A percentile compares a stretch with the other conserved stretches of the same genome.
phyloP scores from a whole-genome alignment of 176 grass and related monocot species.

The Cenchrus fungigraminus region DNA sequence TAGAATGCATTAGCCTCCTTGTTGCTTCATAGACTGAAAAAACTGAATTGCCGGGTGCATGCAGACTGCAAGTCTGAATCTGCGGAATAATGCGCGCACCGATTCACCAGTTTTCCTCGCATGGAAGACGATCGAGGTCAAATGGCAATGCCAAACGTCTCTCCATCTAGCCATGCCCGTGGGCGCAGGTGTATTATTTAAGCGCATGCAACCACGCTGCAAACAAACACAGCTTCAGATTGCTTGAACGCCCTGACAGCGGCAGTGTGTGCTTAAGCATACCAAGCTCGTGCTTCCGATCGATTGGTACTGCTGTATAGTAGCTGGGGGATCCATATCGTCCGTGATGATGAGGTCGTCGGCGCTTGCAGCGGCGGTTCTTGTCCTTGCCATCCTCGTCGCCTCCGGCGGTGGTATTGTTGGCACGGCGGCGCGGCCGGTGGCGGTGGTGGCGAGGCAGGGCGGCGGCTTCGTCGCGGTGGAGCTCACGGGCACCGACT shows the following conservation, averaged over 20 bases:
- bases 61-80: slow-evolving; percentile 1
- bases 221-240: not conserved
- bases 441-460: not conserved
- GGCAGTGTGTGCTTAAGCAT: not conserved
- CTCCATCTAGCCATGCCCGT: not conserved
- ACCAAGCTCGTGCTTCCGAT: not conserved
- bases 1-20: not conserved
- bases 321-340: too few relatives aligned
- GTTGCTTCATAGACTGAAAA: not conserved
- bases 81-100: not conserved
- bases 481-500: slow-evolving; percentile 20
- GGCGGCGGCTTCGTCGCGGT: not conserved
- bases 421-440: slow-evolving; percentile 17
- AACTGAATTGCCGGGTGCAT: not conserved
- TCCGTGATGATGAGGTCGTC: slow-evolving; percentile 25
- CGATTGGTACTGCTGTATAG: not conserved
- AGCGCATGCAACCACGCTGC: slow-evolving; percentile 1
- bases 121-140: not conserved
- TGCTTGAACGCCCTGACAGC: not conserved
- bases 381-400: slow-evolving; percentile 10
- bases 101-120: not conserved
- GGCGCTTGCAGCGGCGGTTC: not conserved
- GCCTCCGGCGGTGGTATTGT: not conserved
- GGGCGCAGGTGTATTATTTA: slow-evolving; percentile 6
- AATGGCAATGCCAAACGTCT: slow-evolving; percentile 15